These are phyloP conservation scores for Rhodofomes roseus DNA, from an alignment of 1,284 basidiomycete species.

Conservation along the genomic window DNA sequence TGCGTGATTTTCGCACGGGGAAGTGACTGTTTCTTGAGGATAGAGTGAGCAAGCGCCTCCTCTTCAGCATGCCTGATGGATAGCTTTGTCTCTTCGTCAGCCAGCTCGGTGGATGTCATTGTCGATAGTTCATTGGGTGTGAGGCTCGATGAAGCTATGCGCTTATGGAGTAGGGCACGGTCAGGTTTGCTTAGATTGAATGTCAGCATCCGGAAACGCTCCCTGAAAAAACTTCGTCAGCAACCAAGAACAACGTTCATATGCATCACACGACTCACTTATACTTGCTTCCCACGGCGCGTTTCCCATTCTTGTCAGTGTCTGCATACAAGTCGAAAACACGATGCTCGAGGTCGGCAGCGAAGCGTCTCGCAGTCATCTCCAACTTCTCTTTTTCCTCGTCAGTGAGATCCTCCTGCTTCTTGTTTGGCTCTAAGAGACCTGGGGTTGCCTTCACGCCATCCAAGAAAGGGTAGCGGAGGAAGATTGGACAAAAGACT, in stretches of 20 bases:
- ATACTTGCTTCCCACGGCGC: slow-evolving; percentile 69
- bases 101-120: slow-evolving; percentile 83
- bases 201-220: slow-evolving; percentile 78
- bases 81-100: slow-evolving; percentile 77
- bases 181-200: slow-evolving; percentile 79
- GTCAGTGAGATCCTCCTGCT: slow-evolving; percentile 40
- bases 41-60: slow-evolving; percentile 78
- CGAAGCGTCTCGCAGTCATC: slow-evolving; percentile 54
- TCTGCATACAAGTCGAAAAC: slow-evolving; percentile 72
- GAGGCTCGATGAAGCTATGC: slow-evolving; percentile 65
- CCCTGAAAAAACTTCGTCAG: slow-evolving; percentile 41
- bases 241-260: not conserved
- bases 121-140: slow-evolving; percentile 67
- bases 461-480: slow-evolving; percentile 53
- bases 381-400: slow-evolving; percentile 54
- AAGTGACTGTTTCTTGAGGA: slow-evolving; percentile 64
- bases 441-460: slow-evolving; percentile 34
- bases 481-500: slow-evolving; percentile 63
- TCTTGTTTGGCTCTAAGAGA: slow-evolving; percentile 19
- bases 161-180: slow-evolving; percentile 68
- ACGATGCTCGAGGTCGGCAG: slow-evolving; percentile 64
- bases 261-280: slow-evolving; percentile 50
- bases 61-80: slow-evolving; percentile 77
- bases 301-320: slow-evolving; percentile 69
- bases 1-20: slow-evolving; percentile 87